These are phyloP conservation scores for Lagenaria siceraria DNA, from an alignment of 306 rosid species.

Conservation along the genomic window DNA sequence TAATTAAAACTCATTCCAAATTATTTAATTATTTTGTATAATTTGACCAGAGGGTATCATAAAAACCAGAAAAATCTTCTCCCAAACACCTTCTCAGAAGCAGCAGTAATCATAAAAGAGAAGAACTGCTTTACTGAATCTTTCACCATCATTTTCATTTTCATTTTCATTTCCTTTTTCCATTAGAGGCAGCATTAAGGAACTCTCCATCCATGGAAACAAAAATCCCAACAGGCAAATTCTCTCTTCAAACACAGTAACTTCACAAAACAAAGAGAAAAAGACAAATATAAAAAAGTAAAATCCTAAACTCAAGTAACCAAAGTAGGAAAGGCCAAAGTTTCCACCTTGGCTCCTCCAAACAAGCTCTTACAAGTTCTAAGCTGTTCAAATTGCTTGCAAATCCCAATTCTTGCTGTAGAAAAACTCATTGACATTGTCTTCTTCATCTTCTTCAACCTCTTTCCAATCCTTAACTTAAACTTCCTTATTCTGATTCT, in stretches of 20 bases:
- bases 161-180: neutral
- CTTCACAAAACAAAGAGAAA: neutral
- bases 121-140: neutral
- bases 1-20: too few relatives aligned
- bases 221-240: neutral
- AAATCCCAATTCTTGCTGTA: constrained; percentile 34
- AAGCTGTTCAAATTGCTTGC: constrained; percentile 33
- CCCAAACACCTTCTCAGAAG: neutral
- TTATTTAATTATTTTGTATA: too few relatives aligned
- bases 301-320: neutral
- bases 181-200: neutral
- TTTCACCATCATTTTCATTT: neutral
- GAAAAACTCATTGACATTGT: constrained; percentile 25
- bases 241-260: neutral
- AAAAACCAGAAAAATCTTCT: neutral
- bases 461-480: constrained; percentile 71
- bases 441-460: constrained; percentile 51
- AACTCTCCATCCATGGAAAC: neutral
- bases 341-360: constrained; percentile 17
- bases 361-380: constrained; percentile 44
- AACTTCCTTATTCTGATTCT: constrained; percentile 56
- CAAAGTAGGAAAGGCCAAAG: constrained; percentile 7
- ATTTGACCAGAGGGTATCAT: too few relatives aligned
- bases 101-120: neutral
- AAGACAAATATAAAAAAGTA: neutral